Evolutionary conservation across 164 flowering plant species (phyloP).

Genomic region (Berberis thunbergii): DNA sequence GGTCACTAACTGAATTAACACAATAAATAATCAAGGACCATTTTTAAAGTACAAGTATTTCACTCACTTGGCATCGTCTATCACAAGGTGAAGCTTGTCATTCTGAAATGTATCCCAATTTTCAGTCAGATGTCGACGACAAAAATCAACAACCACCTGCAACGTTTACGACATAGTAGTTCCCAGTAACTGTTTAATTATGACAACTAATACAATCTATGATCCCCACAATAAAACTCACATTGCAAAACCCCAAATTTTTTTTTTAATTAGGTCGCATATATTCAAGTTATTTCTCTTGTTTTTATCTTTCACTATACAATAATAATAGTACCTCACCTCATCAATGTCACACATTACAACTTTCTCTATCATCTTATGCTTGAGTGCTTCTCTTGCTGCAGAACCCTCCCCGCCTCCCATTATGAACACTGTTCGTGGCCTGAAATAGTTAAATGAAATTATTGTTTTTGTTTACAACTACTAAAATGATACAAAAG

Average conservation of each 20-base stretch:
- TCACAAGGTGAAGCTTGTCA: conserved; percentile 58
- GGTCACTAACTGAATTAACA: neutral
- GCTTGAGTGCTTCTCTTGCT: conserved; percentile 74
- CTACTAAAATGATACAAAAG: too few relatives aligned
- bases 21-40: neutral
- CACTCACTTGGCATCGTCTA: conserved; percentile 73
- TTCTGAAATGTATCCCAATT: conserved; percentile 58
- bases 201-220: too few relatives aligned
- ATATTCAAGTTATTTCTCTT: too few relatives aligned
- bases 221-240: too few relatives aligned
- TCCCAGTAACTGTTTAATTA: neutral
- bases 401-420: conserved; percentile 97
- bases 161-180: neutral
- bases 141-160: conserved; percentile 91
- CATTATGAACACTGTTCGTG: conserved; percentile 72
- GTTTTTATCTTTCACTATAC: too few relatives aligned
- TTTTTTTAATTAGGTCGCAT: neutral
- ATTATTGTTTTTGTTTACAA: too few relatives aligned
- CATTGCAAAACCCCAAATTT: neutral
- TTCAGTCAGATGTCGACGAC: conserved; percentile 41
- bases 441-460: conserved; percentile 30
- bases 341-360: conserved; percentile 91
- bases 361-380: conserved; percentile 52
- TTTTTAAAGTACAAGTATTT: neutral
- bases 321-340: conserved; percentile 21